Evolutionary conservation across 1,284 basidiomycete genomes (phyloP), one percentile per base, ranked within the genome.

Genomic region (Anthracocystis setariae): DNA sequence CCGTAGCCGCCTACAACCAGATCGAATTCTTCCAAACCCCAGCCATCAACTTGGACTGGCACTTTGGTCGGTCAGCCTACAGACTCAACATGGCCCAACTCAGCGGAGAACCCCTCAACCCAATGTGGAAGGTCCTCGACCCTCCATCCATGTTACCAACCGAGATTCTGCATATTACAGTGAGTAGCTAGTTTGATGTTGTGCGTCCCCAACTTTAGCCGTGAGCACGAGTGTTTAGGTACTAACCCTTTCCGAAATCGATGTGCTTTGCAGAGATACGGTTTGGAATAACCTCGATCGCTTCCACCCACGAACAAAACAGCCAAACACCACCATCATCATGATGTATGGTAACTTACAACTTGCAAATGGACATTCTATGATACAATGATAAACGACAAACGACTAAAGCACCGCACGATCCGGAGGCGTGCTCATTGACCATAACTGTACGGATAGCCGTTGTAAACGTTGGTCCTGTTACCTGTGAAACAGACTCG

Each of bases 71-170:
- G 15, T 40, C 61, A 3, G 52, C 54, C 21, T 64, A 38, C 27
- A 64, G 52, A 45, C 44, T 64, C 38, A 25, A 57, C n/a, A 57
- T 64, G 39, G 54, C 54, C 2, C 54, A 64, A 27, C 32, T 64
- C 39, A 64, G 54, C 42, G 61, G 61, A 3, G 61, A 64, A 35
- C 35, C 25, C n/a, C 42, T 64, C 21, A 64, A 57, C 29, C 53
- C 48, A 4, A 51, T 67, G 56, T 78, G 69, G 63, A 71, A 76
- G 59, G 44, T 60, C 29, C 65, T 74, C 58, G 68, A 76, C 46
- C 74, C 74, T 25, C 74, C 76, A 12, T 40, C 57, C 24, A 78
- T 78, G 76, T 46, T 78, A 27, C 76, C 76, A 8, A 78, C 71
- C 18, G 64, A 74, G 27, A 61, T 70, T 32, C 51, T 78, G 18